These are phyloP conservation scores for Ephemerocybe angulata DNA, from an alignment of 768 basidiomycete species.

Conservation along the genomic window DNA sequence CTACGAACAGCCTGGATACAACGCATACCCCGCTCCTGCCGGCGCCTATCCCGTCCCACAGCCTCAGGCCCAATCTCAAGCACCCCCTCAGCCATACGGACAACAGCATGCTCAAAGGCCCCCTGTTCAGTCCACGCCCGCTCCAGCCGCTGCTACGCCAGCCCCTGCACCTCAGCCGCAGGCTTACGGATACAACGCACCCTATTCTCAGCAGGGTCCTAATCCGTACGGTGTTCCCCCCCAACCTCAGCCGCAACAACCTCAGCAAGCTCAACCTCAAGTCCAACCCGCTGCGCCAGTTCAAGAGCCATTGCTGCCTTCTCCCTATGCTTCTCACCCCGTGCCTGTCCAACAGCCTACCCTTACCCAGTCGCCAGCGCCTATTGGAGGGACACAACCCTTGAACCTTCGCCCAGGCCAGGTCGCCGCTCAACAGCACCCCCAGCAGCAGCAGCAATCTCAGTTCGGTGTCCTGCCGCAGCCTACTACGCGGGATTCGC, in stretches of 20 bases:
- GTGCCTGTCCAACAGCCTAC: neutral
- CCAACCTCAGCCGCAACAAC: conserved; percentile 15
- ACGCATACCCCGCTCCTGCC: conserved; percentile 17
- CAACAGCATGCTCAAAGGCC: conserved; percentile 11
- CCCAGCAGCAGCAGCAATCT: conserved; percentile 6
- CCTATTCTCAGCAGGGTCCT: neutral
- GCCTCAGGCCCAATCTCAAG: conserved; percentile 14
- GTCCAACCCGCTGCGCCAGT: too few species aligned
- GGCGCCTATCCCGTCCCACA: conserved; percentile 6
- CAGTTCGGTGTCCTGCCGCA: conserved; percentile 3
- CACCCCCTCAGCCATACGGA: conserved; percentile 5
- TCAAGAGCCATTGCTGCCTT: too few species aligned
- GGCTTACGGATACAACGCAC: neutral
- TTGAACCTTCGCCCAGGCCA: too few species aligned
- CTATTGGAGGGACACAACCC: too few species aligned
- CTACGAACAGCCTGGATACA: conserved; percentile 45
- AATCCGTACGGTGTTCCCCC: neutral
- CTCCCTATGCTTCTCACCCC: neutral
- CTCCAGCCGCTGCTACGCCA: conserved; percentile 7
- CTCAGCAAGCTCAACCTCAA: conserved; percentile 28
- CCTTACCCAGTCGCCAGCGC: neutral
- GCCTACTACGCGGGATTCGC: conserved; percentile 4
- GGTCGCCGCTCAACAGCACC: too few species aligned
- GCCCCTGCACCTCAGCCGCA: conserved; percentile 12
- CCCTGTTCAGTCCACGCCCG: conserved; percentile 1